Evolutionary conservation across 2,329 filamentous ascomycete species (phyloP).

Genomic region (Aspergillus flavus): DNA sequence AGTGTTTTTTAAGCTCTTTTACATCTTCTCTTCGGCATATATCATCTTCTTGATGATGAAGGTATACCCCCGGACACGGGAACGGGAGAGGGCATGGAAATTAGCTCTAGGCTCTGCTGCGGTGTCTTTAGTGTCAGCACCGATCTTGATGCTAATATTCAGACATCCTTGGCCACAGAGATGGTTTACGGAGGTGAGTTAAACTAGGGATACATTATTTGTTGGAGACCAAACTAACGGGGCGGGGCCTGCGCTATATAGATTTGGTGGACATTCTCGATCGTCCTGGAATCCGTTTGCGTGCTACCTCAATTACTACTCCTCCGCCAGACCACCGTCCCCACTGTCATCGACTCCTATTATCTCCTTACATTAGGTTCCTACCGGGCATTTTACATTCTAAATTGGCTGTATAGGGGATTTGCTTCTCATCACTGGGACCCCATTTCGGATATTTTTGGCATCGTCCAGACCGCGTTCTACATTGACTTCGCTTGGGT

Average conservation of each 20-base stretch:
- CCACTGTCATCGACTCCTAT: constrained; percentile 95
- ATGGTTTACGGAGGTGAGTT: constrained; percentile 46
- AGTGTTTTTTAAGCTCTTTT: constrained; percentile 84
- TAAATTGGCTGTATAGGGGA: constrained; percentile 83
- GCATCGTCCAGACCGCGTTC: constrained; percentile 82
- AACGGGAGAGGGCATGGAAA: constrained; percentile 93
- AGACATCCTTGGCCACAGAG: constrained; percentile 39
- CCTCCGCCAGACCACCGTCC: constrained; percentile 90
- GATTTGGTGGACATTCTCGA: constrained; percentile 85
- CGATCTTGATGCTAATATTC: constrained; percentile 73
- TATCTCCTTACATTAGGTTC: constrained; percentile 86
- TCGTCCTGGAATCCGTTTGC: constrained; percentile 88
- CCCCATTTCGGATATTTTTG: constrained; percentile 78
- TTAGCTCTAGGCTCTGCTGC: constrained; percentile 71
- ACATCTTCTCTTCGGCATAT: constrained; percentile 80
- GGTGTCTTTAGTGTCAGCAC: constrained; percentile 68
- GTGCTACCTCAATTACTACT: constrained; percentile 89
- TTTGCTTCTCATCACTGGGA: constrained; percentile 66
- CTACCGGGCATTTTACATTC: constrained; percentile 84
- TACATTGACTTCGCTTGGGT: constrained; percentile 97
- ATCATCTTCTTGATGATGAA: constrained; percentile 86
- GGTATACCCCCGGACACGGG: constrained; percentile 81
- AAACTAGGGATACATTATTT: background rate
- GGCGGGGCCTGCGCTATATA: constrained; percentile 40
- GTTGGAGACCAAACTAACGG: background rate